Percentiles rank a stretch among this genome's conserved stretches.
Evolutionary conservation across 2,329 filamentous ascomycete genomes (phyloP).

Genomic region (Chaetothyriales sp.): DNA sequence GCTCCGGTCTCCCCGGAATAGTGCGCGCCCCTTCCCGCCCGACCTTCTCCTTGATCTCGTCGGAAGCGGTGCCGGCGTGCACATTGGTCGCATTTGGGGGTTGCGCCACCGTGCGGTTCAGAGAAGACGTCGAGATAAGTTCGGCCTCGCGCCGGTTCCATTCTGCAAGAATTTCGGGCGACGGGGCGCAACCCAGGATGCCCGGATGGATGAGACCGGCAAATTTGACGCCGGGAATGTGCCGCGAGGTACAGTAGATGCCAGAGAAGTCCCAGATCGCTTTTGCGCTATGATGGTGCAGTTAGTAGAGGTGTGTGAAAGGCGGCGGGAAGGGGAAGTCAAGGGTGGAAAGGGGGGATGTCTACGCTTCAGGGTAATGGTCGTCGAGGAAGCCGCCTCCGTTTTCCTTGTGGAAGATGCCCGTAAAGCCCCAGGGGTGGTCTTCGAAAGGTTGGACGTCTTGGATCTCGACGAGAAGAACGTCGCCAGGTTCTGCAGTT

Average conservation of each 20-base stretch:
- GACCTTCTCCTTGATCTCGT: conserved; percentile 49
- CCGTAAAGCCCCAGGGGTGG: conserved; percentile 81
- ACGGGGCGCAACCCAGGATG: conserved; percentile 80
- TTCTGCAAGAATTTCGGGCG: conserved; percentile 57
- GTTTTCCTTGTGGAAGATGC: conserved; percentile 65
- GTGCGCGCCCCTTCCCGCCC: conserved; percentile 68
- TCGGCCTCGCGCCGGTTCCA: conserved; percentile 79
- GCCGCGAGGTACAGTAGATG: conserved; percentile 69
- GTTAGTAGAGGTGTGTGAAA: not conserved
- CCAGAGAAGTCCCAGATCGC: conserved; percentile 68
- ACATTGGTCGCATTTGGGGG: conserved; percentile 59
- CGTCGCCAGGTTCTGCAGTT: conserved; percentile 68
- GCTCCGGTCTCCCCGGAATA: conserved; percentile 68
- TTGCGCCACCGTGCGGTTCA: conserved; percentile 59
- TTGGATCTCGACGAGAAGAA: conserved; percentile 78
- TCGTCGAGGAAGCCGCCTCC: conserved; percentile 84
- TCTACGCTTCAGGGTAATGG: conserved; percentile 65
- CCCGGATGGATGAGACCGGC: conserved; percentile 83
- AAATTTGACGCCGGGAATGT: conserved; percentile 78
- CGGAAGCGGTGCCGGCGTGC: conserved; percentile 41
- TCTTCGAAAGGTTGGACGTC: conserved; percentile 82
- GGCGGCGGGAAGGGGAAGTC: not conserved
- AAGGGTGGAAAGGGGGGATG: not conserved
- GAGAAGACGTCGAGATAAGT: conserved; percentile 54
- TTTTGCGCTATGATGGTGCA: conserved; percentile 45